Conservation (phyloP, 2,329 filamentous ascomycete species). For the Cytospora chrysosperma region DNA sequence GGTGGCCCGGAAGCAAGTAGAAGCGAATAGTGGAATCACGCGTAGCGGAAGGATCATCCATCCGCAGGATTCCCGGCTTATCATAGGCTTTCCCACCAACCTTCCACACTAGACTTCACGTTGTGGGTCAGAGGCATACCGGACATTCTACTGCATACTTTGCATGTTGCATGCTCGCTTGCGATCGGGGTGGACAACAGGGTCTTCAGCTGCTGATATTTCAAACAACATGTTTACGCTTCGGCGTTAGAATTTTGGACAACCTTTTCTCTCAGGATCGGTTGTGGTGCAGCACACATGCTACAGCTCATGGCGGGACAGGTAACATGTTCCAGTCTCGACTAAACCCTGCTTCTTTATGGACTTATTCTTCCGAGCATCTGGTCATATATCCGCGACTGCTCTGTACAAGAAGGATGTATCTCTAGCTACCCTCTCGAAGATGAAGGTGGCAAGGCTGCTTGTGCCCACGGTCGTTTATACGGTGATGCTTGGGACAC, state of each 20-base stretch:
- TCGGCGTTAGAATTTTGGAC: constrained; percentile 26
- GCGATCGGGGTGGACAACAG: too few species aligned
- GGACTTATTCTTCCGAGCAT: constrained; percentile 27
- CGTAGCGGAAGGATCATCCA: not conserved
- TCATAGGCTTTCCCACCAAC: not conserved
- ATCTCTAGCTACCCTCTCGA: constrained; percentile 20
- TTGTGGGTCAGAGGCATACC: not conserved
- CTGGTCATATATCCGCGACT: constrained; percentile 25
- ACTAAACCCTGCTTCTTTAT: constrained; percentile 26
- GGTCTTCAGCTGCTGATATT: too few species aligned
- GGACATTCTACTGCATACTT: not conserved
- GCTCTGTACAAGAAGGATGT: constrained; percentile 15
- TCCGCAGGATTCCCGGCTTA: not conserved
- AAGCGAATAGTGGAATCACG: not conserved
- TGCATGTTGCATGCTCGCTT: not conserved
- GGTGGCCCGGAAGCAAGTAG: not conserved
- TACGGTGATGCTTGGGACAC: constrained; percentile 17
- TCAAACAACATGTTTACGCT: not conserved
- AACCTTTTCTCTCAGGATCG: constrained; percentile 25
- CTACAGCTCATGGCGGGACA: constrained; percentile 24
- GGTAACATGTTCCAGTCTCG: constrained; percentile 22
- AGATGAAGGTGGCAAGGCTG: constrained; percentile 23
- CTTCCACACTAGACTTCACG: not conserved
- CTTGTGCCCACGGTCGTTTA: constrained; percentile 24
- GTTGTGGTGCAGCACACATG: constrained; percentile 28